A percentile compares a stretch with the other conserved stretches of the same genome.
phyloP scores from a whole-genome alignment of 176 grass and related monocot genomes.

The Eleusine coracana region DNA sequence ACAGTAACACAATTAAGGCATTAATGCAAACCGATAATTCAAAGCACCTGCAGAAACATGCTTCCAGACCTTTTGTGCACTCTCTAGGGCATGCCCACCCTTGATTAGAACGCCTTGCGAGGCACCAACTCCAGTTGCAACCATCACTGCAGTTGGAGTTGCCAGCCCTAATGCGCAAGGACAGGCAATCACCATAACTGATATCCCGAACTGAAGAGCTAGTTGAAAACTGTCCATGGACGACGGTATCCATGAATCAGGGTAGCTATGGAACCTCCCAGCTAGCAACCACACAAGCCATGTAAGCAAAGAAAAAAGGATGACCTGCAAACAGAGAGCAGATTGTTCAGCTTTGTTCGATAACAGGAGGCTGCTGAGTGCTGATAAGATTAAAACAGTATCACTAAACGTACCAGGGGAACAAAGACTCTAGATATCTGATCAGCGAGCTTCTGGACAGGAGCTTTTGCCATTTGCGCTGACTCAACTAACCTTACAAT shows the following conservation, averaged over 20 bases:
- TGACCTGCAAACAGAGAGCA: constrained; percentile 64
- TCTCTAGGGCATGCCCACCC: constrained; percentile 90
- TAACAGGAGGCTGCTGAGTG: neutral
- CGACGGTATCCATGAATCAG: constrained; percentile 80
- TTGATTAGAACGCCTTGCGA: constrained; percentile 94
- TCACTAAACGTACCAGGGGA: constrained; percentile 63
- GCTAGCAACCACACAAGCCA: constrained; percentile 89
- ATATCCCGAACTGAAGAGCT: constrained; percentile 96
- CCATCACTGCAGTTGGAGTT: constrained; percentile 98
- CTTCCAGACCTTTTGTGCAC: constrained; percentile 76
- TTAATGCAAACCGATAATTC: constrained; percentile 26
- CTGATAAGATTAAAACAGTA: constrained; percentile 21
- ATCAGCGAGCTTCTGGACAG: constrained; percentile 94
- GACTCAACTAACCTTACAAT: constrained; percentile 91
- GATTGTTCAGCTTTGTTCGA: constrained; percentile 5
- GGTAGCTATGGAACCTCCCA: constrained; percentile 72
- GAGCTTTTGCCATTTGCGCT: constrained; percentile 96
- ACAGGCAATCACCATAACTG: constrained; percentile 97
- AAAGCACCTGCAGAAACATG: neutral
- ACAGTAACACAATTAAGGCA: constrained; percentile 4
- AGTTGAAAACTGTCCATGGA: constrained; percentile 97
- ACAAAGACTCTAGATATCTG: constrained; percentile 92
- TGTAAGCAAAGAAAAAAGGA: constrained; percentile 69
- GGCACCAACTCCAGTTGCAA: constrained; percentile 95
- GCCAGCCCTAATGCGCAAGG: constrained; percentile 89